phyloP scores from a whole-genome alignment of 2,329 filamentous ascomycete species.

The Exophiala sp. region DNA sequence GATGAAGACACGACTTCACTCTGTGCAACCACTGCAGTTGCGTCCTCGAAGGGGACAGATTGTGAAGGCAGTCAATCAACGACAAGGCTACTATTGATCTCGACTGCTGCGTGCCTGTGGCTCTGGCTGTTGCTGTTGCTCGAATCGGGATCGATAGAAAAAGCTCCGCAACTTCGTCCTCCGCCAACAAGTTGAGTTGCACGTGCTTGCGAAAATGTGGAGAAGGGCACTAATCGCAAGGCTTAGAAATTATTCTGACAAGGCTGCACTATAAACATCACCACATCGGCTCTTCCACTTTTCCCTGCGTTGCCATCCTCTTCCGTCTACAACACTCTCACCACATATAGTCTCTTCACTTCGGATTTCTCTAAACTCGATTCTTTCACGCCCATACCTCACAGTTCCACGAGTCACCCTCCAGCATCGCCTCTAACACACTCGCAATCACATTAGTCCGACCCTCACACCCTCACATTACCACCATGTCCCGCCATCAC shows the following conservation, averaged over 20 bases:
- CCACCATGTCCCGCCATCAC: slow-evolving; percentile 83
- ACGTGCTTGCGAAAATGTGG: slow-evolving; percentile 6
- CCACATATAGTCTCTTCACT: not conserved
- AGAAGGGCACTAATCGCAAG: not conserved
- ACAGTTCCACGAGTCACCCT: too few relatives aligned
- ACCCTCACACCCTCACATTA: slow-evolving; percentile 28
- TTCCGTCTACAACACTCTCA: not conserved
- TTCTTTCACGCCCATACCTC: not conserved
- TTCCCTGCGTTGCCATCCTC: slow-evolving; percentile 4
- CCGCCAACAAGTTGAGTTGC: not conserved
- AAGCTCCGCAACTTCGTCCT: slow-evolving; percentile 1
- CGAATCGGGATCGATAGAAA: slow-evolving; percentile 9
- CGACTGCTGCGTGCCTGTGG: not conserved
- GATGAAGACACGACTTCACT: too few relatives aligned
- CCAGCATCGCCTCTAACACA: too few relatives aligned
- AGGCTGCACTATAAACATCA: slow-evolving; percentile 1
- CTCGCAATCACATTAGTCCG: too few relatives aligned
- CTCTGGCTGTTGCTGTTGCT: too few relatives aligned
- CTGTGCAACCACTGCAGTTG: not conserved
- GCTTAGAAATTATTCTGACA: not conserved
- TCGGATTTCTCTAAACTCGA: not conserved
- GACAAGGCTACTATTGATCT: not conserved
- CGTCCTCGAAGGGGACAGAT: too few relatives aligned
- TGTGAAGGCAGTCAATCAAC: not conserved
- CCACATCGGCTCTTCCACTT: not conserved